Evolutionary conservation across 768 basidiomycete species (phyloP).

Genomic region (Trametes cingulata): DNA sequence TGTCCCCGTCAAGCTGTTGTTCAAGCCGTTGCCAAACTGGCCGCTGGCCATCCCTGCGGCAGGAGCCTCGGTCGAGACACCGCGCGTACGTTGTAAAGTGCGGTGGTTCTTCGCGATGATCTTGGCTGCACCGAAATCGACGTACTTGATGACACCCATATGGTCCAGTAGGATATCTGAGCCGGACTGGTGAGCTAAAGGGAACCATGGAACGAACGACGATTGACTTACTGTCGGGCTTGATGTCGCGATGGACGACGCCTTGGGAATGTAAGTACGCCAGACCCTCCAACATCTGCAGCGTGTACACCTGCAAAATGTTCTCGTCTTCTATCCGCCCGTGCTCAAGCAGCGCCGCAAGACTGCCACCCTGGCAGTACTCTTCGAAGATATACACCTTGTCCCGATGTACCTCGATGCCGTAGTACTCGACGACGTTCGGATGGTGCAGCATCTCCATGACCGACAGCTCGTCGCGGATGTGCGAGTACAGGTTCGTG

Average conservation of each 20-base stretch:
- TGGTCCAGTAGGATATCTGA: slow-evolving; percentile 94
- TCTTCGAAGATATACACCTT: slow-evolving; percentile 99
- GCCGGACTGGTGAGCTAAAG: neutral
- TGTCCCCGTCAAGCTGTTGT: slow-evolving; percentile 92
- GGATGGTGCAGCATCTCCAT: slow-evolving; percentile 99
- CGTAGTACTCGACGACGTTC: slow-evolving; percentile 98
- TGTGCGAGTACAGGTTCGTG: slow-evolving; percentile 87
- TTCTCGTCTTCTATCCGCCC: slow-evolving; percentile 97
- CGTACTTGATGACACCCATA: slow-evolving; percentile 90
- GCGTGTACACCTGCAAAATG: slow-evolving; percentile 91
- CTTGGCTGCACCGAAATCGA: slow-evolving; percentile 97
- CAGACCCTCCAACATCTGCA: slow-evolving; percentile 95
- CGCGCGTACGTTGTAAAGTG: slow-evolving; percentile 72
- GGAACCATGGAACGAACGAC: neutral
- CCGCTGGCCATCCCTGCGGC: slow-evolving; percentile 37
- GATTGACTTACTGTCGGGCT: slow-evolving; percentile 86
- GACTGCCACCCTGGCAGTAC: slow-evolving; percentile 94
- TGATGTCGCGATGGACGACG: slow-evolving; percentile 95
- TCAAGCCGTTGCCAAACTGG: slow-evolving; percentile 45
- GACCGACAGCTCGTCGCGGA: slow-evolving; percentile 93
- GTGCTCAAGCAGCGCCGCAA: slow-evolving; percentile 85
- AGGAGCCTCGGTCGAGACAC: slow-evolving; percentile 40
- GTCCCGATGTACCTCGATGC: slow-evolving; percentile 97
- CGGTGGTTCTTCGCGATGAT: slow-evolving; percentile 89
- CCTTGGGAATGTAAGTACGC: slow-evolving; percentile 91